Percentiles rank a stretch among this genome's conserved stretches.
phyloP scores from a whole-genome alignment of 2,329 filamentous ascomycete species.

The Cladosporium sp. region DNA sequence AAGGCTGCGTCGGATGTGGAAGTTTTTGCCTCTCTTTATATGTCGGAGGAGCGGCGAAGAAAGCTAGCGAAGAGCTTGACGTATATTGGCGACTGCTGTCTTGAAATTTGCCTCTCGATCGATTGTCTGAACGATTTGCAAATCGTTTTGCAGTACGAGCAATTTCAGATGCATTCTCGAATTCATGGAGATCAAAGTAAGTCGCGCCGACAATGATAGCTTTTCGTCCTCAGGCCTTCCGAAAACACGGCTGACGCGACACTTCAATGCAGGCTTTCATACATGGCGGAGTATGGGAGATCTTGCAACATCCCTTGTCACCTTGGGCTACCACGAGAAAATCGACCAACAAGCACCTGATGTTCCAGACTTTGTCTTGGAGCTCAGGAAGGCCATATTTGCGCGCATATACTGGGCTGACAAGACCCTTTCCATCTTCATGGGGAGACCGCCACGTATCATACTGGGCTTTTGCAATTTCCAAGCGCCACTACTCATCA shows the following conservation, averaged over 20 bases:
- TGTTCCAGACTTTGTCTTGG: slow-evolving; percentile 36
- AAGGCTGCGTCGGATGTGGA: slow-evolving; percentile 31
- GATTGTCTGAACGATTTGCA: slow-evolving; percentile 43
- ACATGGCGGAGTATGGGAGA: slow-evolving; percentile 47
- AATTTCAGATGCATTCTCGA: slow-evolving; percentile 42
- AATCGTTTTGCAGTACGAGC: slow-evolving; percentile 43
- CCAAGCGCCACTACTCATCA: slow-evolving; percentile 13
- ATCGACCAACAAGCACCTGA: slow-evolving; percentile 26
- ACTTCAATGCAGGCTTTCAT: slow-evolving; percentile 39
- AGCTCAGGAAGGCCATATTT: slow-evolving; percentile 40
- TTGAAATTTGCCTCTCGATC: slow-evolving; percentile 32
- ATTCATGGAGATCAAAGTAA: slow-evolving; percentile 43
- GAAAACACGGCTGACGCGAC: too few species aligned
- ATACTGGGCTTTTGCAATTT: slow-evolving; percentile 40
- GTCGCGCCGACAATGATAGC: slow-evolving; percentile 11
- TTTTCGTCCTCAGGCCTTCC: too few species aligned
- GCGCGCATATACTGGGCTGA: slow-evolving; percentile 43
- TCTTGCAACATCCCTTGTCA: slow-evolving; percentile 43
- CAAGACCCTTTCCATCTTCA: slow-evolving; percentile 46
- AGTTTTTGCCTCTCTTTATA: slow-evolving; percentile 30
- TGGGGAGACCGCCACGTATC: slow-evolving; percentile 47
- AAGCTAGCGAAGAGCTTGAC: slow-evolving; percentile 26
- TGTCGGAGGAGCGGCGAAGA: slow-evolving; percentile 23
- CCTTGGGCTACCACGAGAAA: slow-evolving; percentile 45
- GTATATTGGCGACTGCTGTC: slow-evolving; percentile 26